Conservation (phyloP, 2,329 filamentous ascomycete species). For the Colletotrichum australisinense region DNA sequence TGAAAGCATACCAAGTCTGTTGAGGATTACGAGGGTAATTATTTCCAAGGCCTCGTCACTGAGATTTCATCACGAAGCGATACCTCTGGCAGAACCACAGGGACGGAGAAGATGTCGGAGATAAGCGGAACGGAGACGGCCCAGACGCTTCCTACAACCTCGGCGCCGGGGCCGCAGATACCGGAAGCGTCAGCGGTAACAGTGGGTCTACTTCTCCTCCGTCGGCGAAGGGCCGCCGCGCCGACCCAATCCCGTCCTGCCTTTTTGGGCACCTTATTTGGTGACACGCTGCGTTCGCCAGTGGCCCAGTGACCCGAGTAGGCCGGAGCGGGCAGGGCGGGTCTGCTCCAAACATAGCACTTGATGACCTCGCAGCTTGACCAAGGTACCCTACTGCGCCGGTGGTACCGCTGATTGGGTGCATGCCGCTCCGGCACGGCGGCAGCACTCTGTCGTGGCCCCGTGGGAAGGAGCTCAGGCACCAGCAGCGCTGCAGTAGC, state of each 20-base stretch:
- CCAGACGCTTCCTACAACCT: not conserved
- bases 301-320: not conserved
- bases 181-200: not conserved
- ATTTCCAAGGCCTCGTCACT: not conserved
- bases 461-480: not conserved
- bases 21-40: not conserved
- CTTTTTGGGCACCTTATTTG: not conserved
- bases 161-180: not conserved
- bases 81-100: not conserved
- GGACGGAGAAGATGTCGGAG: not conserved
- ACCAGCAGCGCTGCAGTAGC: not conserved
- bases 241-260: not conserved
- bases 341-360: not conserved
- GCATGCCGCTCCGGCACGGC: too few relatives aligned
- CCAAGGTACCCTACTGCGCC: not conserved
- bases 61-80: not conserved
- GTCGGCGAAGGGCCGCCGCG: too few relatives aligned
- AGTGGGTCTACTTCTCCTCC: not conserved
- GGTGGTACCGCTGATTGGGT: not conserved
- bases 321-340: not conserved
- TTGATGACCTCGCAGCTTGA: too few relatives aligned
- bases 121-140: not conserved
- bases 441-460: not conserved
- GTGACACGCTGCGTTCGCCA: not conserved
- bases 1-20: not conserved